These are phyloP conservation scores for Ophiosphaerella narmari DNA, from an alignment of 2,329 filamentous ascomycete species.

Conservation along the genomic window DNA sequence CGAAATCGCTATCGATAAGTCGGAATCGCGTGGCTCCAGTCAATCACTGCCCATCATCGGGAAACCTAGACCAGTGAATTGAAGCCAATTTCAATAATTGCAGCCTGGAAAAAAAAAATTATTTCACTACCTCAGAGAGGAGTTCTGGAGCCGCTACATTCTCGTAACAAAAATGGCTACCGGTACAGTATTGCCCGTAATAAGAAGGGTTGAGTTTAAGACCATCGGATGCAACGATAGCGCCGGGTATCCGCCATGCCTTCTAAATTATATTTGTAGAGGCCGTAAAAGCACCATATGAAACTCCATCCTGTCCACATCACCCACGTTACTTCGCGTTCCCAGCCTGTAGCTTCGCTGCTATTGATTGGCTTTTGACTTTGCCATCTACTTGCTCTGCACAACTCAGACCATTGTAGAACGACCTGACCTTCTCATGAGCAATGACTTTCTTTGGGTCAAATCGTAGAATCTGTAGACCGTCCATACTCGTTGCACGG, in stretches of 20 bases:
- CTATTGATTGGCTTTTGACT: slow-evolving; percentile 37
- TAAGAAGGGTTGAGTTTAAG: too few species aligned
- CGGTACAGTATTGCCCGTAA: too few species aligned
- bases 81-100: too few species aligned
- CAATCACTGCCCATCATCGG: slow-evolving; percentile 8
- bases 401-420: slow-evolving; percentile 81
- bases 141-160: too few species aligned
- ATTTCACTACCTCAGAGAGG: too few species aligned
- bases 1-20: slow-evolving; percentile 29
- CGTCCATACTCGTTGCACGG: slow-evolving; percentile 84
- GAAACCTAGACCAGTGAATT: background rate
- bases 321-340: slow-evolving; percentile 13
- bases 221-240: too few species aligned
- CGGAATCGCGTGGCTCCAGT: slow-evolving; percentile 21
- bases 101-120: too few species aligned
- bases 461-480: slow-evolving; percentile 86
- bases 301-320: background rate
- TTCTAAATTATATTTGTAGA: too few species aligned
- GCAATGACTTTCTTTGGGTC: slow-evolving; percentile 92
- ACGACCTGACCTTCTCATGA: slow-evolving; percentile 80
- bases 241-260: too few species aligned
- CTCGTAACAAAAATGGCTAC: too few species aligned
- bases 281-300: background rate
- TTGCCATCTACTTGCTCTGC: slow-evolving; percentile 59
- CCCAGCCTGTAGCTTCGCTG: slow-evolving; percentile 36